Evolutionary conservation across 805 yeast species (phyloP).

Genomic region (Geotrichum ghanense): DNA sequence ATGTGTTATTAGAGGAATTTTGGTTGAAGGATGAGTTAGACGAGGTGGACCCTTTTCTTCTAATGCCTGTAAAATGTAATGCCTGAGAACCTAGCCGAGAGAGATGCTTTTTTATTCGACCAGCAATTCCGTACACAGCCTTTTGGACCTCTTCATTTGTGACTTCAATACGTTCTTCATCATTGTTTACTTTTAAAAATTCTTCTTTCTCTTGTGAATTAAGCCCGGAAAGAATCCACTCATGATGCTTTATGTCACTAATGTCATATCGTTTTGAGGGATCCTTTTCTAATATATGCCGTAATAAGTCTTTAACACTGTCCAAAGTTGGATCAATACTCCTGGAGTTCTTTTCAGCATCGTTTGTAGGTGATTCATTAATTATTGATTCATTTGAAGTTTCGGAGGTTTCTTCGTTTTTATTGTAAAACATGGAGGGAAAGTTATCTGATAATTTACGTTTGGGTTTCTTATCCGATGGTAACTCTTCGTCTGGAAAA

Average conservation of each 20-base stretch:
- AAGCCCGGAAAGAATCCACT: constrained; percentile 41
- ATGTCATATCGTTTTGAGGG: constrained; percentile 62
- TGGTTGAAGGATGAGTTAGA: not conserved
- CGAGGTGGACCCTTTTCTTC: constrained; percentile 1
- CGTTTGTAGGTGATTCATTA: not conserved
- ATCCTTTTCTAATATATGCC: constrained; percentile 50
- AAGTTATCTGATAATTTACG: not conserved
- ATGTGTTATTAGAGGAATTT: not conserved
- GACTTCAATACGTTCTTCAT: constrained; percentile 37
- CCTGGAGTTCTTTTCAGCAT: not conserved
- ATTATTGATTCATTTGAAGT: not conserved
- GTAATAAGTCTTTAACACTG: constrained; percentile 40
- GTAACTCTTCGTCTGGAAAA: constrained; percentile 35
- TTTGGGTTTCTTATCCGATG: not conserved
- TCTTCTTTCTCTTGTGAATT: constrained; percentile 17
- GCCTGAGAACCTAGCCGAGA: constrained; percentile 21
- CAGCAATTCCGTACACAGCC: constrained; percentile 72
- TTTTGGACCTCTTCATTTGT: constrained; percentile 53
- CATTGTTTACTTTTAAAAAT: constrained; percentile 17
- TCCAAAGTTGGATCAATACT: constrained; percentile 9
- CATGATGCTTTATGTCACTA: constrained; percentile 58
- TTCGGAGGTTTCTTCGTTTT: not conserved
- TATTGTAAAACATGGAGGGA: constrained; percentile 1
- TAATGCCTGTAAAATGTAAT: constrained; percentile 11
- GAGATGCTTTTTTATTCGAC: constrained; percentile 39